Conservation (phyloP, 1,284 basidiomycete genomes). For the Sporisorium iseilematis-ciliati region DNA sequence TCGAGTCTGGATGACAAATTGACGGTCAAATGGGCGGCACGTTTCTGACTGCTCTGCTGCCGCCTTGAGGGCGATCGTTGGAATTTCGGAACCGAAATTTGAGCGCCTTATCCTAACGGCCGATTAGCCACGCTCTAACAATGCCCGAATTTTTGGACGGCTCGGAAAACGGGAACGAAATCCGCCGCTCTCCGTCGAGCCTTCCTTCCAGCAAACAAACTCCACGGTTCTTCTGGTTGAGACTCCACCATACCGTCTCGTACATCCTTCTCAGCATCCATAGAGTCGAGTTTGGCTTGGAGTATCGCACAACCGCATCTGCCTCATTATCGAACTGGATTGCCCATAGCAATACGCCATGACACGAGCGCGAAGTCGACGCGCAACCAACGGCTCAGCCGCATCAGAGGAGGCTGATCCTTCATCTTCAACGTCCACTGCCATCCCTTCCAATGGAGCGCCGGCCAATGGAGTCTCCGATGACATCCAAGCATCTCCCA, state of each 20-base stretch:
- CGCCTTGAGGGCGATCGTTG: constrained; percentile 23
- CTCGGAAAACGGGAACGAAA: background rate
- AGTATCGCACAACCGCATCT: background rate
- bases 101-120: constrained; percentile 11
- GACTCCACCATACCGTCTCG: background rate
- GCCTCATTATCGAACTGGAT: background rate
- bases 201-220: no score
- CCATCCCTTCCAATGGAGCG: background rate
- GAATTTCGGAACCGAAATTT: constrained; percentile 38
- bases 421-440: constrained; percentile 14
- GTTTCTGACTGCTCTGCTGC: constrained; percentile 5
- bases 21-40: constrained; percentile 11
- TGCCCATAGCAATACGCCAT: constrained; percentile 5
- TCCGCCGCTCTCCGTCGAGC: no score
- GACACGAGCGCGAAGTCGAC: constrained; percentile 21
- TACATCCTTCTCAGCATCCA: background rate
- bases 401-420: constrained; percentile 18
- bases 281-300: no score
- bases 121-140: constrained; percentile 20
- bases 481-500: background rate
- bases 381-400: constrained; percentile 29
- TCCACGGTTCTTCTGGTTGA: background rate
- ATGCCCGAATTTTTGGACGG: background rate
- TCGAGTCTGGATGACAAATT: constrained; percentile 53
- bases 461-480: background rate